Base-by-base conservation (phyloP, 2,329 filamentous ascomycete species). In the Stachybotrys elegans region DNA sequence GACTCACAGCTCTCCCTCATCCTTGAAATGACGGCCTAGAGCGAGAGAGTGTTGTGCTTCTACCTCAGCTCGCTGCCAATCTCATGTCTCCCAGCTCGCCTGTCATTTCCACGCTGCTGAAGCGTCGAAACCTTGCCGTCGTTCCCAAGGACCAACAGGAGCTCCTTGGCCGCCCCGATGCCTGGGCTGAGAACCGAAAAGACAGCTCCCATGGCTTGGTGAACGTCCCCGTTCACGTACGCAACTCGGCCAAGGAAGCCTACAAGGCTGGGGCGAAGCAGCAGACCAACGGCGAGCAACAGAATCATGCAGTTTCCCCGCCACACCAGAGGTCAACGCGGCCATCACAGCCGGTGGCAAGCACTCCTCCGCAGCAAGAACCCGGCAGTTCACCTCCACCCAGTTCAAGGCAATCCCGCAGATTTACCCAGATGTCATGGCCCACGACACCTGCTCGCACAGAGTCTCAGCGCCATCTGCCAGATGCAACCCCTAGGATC, bases 71-170 rank as follows among this genome's bases (percentile, higher is more conserved):
- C n/a, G n/a, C n/a, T n/a, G n/a, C n/a, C 20, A 9, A 23, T 44
- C 39, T 43, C 48, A 64, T 65, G 61, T 45, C 60, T 47, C 52
- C 54, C 40, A 50, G 57, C 41, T 36, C 39, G 29, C 53, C 52
- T 42, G 52, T 53, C 37, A 31, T 61, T 21, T 29, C 44, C 27
- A 48, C 53, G 25, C 47, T 60, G 27, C 48, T 65, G 34, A 36
- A 51, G 36, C 58, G 55, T 11, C 57, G 56, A 6, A 58, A 48
- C 12, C 48, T 61, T 17, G 46, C 60, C 16, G 59, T 44, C 20
- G 59, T 73, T 6, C 65, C 69, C 1, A 58, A 55, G 14, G 62
- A 70, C 32, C 72, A 75, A 48, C 57, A 57, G 21, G 42, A 43
- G 4, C 52, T 73, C 2, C 54, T 74, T 2, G 59, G 65, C 2